A percentile compares a stretch with the other conserved stretches of the same genome.
phyloP scores from a whole-genome alignment of 2,329 filamentous ascomycete species.

The Phialocephala sp. region DNA sequence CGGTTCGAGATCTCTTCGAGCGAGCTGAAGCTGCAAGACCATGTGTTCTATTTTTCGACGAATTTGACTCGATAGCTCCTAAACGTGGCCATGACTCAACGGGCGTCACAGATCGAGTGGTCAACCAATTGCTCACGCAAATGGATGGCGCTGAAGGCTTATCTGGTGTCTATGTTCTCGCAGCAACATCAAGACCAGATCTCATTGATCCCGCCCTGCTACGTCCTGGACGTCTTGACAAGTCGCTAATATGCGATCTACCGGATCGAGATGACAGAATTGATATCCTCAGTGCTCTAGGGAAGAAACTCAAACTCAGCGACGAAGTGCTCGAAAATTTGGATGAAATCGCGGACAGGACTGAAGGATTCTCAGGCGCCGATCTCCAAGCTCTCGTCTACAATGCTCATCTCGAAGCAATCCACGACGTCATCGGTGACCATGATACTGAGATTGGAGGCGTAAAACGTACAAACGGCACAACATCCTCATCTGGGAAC shows the following conservation, averaged over 20 bases:
- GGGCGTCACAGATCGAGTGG: constrained; percentile 96
- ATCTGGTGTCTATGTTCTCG: constrained; percentile 93
- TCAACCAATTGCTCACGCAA: constrained; percentile 96
- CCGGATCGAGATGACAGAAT: constrained; percentile 79
- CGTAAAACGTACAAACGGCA: constrained; percentile 38
- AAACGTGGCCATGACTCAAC: constrained; percentile 97
- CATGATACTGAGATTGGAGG: constrained; percentile 50
- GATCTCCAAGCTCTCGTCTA: constrained; percentile 95
- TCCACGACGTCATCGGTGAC: constrained; percentile 86
- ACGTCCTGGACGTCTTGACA: constrained; percentile 90
- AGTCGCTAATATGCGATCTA: constrained; percentile 90
- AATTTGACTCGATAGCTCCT: constrained; percentile 97
- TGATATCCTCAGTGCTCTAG: constrained; percentile 88
- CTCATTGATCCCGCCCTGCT: constrained; percentile 93
- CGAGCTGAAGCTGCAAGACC: constrained; percentile 88
- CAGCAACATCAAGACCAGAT: constrained; percentile 91
- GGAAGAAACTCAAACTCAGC: constrained; percentile 77
- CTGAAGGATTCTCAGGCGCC: constrained; percentile 90
- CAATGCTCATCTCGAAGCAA: constrained; percentile 95
- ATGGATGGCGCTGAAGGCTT: constrained; percentile 98
- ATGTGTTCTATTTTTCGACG: constrained; percentile 97
- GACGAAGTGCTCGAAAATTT: constrained; percentile 64
- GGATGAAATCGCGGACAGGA: constrained; percentile 75
- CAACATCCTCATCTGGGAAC: constrained; percentile 38
- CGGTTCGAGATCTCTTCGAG: constrained; percentile 92